Conservation (phyloP, 2,329 filamentous ascomycete species). For the Nakataea oryzae region DNA sequence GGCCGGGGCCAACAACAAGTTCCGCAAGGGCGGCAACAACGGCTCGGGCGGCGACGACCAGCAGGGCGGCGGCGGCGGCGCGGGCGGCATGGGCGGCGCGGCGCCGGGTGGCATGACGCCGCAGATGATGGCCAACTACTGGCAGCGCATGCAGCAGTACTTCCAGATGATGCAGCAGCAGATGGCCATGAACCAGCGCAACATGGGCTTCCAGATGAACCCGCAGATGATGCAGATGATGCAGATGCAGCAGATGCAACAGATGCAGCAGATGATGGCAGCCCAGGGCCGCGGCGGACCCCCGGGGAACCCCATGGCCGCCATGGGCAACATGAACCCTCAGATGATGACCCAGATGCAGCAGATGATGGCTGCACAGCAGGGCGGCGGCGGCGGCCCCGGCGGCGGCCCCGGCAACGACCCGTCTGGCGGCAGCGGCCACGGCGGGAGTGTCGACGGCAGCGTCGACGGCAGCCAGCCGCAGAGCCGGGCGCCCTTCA, state of each 20-base stretch:
- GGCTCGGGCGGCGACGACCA: constrained; percentile 4
- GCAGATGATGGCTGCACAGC: constrained; percentile 34
- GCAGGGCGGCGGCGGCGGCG: constrained; percentile 15
- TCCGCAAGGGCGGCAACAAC: constrained; percentile 39
- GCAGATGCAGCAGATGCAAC: constrained; percentile 54
- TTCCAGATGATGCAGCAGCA: constrained; percentile 92
- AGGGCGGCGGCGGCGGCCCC: constrained; percentile 16
- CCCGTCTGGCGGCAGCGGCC: constrained; percentile 6
- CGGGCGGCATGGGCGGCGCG: constrained; percentile 22
- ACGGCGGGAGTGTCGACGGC: constrained; percentile 20
- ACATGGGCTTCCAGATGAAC: constrained; percentile 55
- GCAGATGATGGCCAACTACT: constrained; percentile 96
- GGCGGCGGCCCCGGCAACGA: constrained; percentile 8
- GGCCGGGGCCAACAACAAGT: constrained; percentile 35
- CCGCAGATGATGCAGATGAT: constrained; percentile 71
- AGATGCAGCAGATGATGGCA: constrained; percentile 27
- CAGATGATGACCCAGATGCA: constrained; percentile 48
- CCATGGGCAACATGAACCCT: constrained; percentile 28
- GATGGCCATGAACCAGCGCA: constrained; percentile 66
- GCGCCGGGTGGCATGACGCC: constrained; percentile 67
- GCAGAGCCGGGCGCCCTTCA: constrained; percentile 42
- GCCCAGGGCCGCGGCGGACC: constrained; percentile 14
- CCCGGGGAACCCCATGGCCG: constrained; percentile 28
- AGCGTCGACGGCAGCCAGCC: constrained; percentile 6
- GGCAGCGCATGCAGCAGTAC: constrained; percentile 97